These are phyloP conservation scores for Rutstroemia sydowiana DNA, from an alignment of 2,329 filamentous ascomycete genomes.

Conservation along the genomic window DNA sequence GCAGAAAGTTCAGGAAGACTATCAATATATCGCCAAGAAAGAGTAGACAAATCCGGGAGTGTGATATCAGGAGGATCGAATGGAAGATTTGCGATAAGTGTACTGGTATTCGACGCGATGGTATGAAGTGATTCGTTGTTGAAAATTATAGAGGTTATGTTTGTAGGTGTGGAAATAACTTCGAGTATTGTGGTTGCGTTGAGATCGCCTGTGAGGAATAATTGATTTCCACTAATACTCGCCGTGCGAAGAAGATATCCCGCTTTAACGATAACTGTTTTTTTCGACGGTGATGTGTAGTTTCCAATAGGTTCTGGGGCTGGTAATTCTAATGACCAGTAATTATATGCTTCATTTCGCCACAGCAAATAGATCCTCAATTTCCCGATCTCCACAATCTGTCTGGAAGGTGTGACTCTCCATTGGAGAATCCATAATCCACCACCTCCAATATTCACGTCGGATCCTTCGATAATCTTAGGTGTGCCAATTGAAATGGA, in stretches of 20 bases:
- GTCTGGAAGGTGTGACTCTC: conserved; percentile 40
- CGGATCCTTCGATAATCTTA: conserved; percentile 27
- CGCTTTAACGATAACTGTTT: conserved; percentile 54
- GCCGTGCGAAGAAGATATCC: conserved; percentile 59
- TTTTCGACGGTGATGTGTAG: conserved; percentile 20
- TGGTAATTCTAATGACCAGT: conserved; percentile 42
- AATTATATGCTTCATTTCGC: conserved; percentile 57
- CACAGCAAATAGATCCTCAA: conserved; percentile 34
- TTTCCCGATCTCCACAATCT: conserved; percentile 39
- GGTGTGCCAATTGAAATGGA: conserved; percentile 29
- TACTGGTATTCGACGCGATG: too few relatives aligned
- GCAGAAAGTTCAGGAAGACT: conserved; percentile 65
- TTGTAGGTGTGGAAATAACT: conserved; percentile 55
- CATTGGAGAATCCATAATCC: conserved; percentile 41
- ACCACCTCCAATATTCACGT: conserved; percentile 19
- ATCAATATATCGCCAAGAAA: conserved; percentile 65
- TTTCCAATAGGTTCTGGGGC: conserved; percentile 4
- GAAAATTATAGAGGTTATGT: conserved; percentile 33
- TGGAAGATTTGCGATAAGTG: too few relatives aligned
- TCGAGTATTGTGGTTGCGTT: conserved; percentile 63
- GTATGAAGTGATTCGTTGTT: too few relatives aligned
- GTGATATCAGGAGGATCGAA: conserved; percentile 42
- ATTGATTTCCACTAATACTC: too few relatives aligned
- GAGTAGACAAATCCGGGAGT: conserved; percentile 48
- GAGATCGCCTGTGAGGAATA: conserved; percentile 63